Percentiles rank a stretch among this genome's conserved stretches.
Evolutionary conservation across 257 asterid species (phyloP).

Genomic region (Lycium barbarum): DNA sequence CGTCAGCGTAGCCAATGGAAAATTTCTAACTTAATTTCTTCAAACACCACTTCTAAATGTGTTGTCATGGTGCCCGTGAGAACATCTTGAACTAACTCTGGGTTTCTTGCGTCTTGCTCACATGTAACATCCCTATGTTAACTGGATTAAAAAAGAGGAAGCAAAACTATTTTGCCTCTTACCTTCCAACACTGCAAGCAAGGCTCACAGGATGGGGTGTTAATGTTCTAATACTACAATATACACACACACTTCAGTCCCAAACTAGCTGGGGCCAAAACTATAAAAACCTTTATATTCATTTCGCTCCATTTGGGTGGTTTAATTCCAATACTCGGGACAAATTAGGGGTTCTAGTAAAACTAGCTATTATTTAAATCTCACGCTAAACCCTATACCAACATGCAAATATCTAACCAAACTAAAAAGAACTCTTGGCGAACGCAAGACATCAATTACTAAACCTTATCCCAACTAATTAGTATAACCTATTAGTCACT

Average conservation of each 20-base stretch:
- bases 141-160: neutral
- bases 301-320: neutral
- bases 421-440: neutral
- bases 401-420: neutral
- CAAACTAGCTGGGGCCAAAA: neutral
- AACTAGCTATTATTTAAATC: conserved; percentile 3
- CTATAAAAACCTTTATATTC: conserved; percentile 7
- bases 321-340: neutral
- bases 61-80: neutral
- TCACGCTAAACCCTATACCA: neutral
- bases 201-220: neutral
- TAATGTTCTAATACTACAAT: neutral
- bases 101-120: neutral
- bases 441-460: conserved; percentile 20
- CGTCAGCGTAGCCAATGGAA: neutral
- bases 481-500: conserved; percentile 14
- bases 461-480: conserved; percentile 14
- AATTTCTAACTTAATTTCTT: neutral
- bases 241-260: conserved; percentile 2
- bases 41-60: conserved; percentile 9
- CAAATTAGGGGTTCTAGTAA: conserved; percentile 8
- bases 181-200: conserved; percentile 16
- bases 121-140: conserved; percentile 16
- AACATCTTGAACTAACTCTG: conserved; percentile 10
- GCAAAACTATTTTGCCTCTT: neutral